Conservation (phyloP, 106 monocot genomes). For the Dactylorhiza incarnata region DNA sequence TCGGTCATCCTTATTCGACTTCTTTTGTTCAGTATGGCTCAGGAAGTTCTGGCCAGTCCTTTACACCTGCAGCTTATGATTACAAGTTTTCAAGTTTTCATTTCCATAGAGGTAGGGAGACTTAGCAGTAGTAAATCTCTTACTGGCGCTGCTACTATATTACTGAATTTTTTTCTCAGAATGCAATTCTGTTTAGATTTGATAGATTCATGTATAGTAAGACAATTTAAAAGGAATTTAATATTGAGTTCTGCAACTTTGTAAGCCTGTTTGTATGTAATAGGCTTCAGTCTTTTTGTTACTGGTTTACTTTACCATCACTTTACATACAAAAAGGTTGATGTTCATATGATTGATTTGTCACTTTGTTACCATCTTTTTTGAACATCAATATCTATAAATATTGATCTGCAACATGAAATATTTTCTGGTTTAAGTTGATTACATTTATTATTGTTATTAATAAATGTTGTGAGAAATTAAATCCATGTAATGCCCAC, state of each 20-base stretch:
- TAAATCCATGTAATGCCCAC: too few species aligned
- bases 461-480: too few species aligned
- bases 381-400: too few species aligned
- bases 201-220: neutral
- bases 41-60: neutral
- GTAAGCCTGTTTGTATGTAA: neutral
- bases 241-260: neutral
- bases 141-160: neutral
- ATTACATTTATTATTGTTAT: too few species aligned
- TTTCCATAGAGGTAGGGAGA: neutral
- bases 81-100: neutral
- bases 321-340: too few species aligned
- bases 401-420: too few species aligned
- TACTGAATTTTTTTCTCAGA: neutral
- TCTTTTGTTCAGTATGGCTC: neutral
- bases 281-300: too few species aligned
- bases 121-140: neutral
- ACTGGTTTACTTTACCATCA: too few species aligned
- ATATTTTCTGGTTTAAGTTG: too few species aligned
- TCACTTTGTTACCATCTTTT: too few species aligned
- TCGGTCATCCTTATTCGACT: neutral
- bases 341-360: too few species aligned
- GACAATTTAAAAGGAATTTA: neutral
- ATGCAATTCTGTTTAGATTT: neutral
- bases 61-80: neutral